Evolutionary conservation across 768 basidiomycete genomes (phyloP), one percentile per base, ranked within the genome.

Genomic region (Termitomyces sp.): DNA sequence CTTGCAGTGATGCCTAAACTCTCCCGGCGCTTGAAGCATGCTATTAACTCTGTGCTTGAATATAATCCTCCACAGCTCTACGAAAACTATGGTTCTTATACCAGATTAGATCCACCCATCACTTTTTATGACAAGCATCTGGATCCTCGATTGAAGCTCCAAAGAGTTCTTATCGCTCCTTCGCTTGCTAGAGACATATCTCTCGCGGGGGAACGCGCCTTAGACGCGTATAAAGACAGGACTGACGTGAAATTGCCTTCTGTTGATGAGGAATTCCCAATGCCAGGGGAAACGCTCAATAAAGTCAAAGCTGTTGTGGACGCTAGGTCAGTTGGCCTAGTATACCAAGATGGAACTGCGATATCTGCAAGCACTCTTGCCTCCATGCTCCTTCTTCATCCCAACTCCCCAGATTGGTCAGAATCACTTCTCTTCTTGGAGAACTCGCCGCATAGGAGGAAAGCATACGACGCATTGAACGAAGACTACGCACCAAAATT

Each of bases 111-210:
- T 16, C 20, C 45, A 2, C 46, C 56, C 2, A 33, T 49, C 50
- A 12, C 50, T 16, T 57, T 62, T 27, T 55, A 62, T 36, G 32
- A 62, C n/a, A 50, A 58, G 6, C n/a, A n/a, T n/a, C n/a, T n/a
- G 13, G 60, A 62, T 42, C 36, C 48, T 20, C 52, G 44, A 16
- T 43, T 58, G 2, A 13, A 33, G 5, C 34, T 62, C 22, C 52
- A 50, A 18, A 42, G 33, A 36, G 34, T 53, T 9, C 16, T 32
- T 1, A 22, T 51, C 10, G 27, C 46, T 22, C 60, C 60, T 5
- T 32, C 46, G 8, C 10, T 62, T 18, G 22, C 27, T 7, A 46
- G 22, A 9, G 20, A 45, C 10, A 42, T 57, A 5, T 55, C 57
- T 12, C 26, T 26, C 5, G 46, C 43, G 9, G 48, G 39, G 2